These are phyloP conservation scores for Suillus americanus DNA, from an alignment of 768 basidiomycete species.

Conservation along the genomic window DNA sequence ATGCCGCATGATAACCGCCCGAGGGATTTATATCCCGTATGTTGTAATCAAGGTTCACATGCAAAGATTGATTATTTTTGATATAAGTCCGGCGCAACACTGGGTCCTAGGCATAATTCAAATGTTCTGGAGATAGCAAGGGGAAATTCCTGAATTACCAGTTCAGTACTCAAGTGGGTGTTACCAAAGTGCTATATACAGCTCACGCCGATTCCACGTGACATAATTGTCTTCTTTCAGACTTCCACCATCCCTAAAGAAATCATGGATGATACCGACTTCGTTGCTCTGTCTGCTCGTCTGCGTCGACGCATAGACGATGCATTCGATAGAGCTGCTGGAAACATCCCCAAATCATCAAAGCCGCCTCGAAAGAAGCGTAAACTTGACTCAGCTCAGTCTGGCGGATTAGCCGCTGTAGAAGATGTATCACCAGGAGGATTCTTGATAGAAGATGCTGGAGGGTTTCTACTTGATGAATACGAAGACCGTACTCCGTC, in stretches of 20 bases:
- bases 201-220: not conserved
- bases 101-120: not conserved
- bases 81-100: not conserved
- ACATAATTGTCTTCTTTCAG: not conserved
- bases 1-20: not conserved
- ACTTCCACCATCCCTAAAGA: not conserved
- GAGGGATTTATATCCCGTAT: not conserved
- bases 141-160: not conserved
- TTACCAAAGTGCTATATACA: no score
- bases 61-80: not conserved
- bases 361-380: constrained; percentile 4
- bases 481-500: constrained; percentile 13
- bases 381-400: not conserved
- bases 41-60: not conserved
- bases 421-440: constrained; percentile 28
- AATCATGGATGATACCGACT: constrained; percentile 28
- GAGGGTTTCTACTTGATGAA: constrained; percentile 32
- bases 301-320: constrained; percentile 50
- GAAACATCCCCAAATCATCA: constrained; percentile 7
- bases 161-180: not conserved
- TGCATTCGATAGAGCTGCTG: constrained; percentile 42
- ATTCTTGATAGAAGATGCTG: constrained; percentile 33
- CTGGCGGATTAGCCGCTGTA: constrained; percentile 14
- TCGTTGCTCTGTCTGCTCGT: constrained; percentile 39
- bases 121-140: not conserved